Evolutionary conservation across 495 filamentous ascomycete genomes (phyloP), one percentile per base, ranked within the genome.

Genomic region (Niebla homalea): DNA sequence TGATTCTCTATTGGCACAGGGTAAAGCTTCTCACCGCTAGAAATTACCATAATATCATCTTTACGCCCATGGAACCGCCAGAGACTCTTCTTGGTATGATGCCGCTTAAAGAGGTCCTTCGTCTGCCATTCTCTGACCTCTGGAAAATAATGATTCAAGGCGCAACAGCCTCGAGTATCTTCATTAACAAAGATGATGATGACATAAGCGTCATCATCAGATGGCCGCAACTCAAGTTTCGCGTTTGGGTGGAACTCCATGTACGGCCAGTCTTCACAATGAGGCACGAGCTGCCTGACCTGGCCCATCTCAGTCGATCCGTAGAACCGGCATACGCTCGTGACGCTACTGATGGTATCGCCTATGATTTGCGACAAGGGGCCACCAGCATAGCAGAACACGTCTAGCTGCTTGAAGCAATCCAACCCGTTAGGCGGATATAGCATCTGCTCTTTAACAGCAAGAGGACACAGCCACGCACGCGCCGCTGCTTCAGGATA

Each of bases 31-130:
- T 80, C 76, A 19, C 74, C 78, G 54, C 72, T 79, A 1, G 70
- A 73, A 49, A 81, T 71, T 11, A 80, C 76, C 26, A 81, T 71
- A 48, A 81, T 62, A 59, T 79, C 77, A 53, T 83, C 79, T 14
- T 60, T 62, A 7, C 78, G 65, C 5, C 76, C 73, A 25, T 61
- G 54, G 45, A 75, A 78, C 20, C 63, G 62, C 73, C 70, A 80
- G 43, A 70, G 55, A 36, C 71, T 54, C 0, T 63, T 55, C 38
- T 70, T 57, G 0, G 64, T 67, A 2, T 73, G 72, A 46, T 80
- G 75, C 7, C 56, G 65, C 42, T 56, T 56, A 60, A 67, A 83
- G 38, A 81, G 56, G 59, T 83, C 78, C 47, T 74, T 73, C 18
- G 72, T 79, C 22, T 62, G 59, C 53, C 64, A 80, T 58, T 79